Conservation (phyloP, 2,329 filamentous ascomycete genomes). For the Exophiala dermatitidis region DNA sequence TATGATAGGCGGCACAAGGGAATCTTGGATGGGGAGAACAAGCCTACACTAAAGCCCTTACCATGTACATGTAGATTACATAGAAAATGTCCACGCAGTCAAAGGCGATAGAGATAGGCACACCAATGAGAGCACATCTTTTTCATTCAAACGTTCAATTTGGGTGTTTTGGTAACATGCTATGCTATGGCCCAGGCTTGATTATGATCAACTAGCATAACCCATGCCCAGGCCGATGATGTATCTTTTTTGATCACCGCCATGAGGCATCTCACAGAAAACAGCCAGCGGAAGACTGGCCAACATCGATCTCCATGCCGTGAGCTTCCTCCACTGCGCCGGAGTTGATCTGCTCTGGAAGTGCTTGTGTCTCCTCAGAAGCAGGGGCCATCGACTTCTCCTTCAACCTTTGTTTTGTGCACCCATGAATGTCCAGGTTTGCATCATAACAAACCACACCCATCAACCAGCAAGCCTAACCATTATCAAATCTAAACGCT, state of each 20-base stretch:
- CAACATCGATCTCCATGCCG: not conserved
- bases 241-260: not conserved
- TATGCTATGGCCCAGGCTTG: slow-evolving; percentile 6
- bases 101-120: no score
- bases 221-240: not conserved
- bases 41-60: no score
- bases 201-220: slow-evolving; percentile 6
- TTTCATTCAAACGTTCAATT: no score
- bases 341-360: not conserved
- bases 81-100: no score
- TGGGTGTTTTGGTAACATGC: slow-evolving; percentile 2
- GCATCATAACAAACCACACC: not conserved
- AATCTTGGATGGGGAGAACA: no score
- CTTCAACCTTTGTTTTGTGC: not conserved
- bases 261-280: not conserved
- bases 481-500: slow-evolving; percentile 62
- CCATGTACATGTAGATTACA: no score
- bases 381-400: not conserved
- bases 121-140: no score
- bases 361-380: no score
- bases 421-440: not conserved
- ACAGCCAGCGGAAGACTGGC: not conserved
- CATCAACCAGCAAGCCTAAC: not conserved
- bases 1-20: no score
- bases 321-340: not conserved